Evolutionary conservation across 306 rosid genomes (phyloP), one percentile per base, ranked within the genome.

Genomic region (Cicer pinnatifidum): DNA sequence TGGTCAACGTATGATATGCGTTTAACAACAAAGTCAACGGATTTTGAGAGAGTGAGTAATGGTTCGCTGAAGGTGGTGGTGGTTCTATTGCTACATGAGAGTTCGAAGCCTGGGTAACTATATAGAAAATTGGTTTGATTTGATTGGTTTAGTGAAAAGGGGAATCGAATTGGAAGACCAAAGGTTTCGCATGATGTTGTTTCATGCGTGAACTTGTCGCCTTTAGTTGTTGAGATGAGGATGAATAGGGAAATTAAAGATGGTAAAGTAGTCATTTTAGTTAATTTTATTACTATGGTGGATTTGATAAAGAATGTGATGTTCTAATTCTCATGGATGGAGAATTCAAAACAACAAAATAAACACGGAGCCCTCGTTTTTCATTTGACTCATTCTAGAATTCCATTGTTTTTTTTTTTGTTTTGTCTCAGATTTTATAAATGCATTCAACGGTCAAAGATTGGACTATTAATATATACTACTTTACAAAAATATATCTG

Each of bases 101-200:
- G 76, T 3, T 80, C 62, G 59, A 80, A 80, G 11, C 84, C 77
- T n/a, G 67, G 84, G 77, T 59, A 80, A 6, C 73, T 71, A 7
- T 80, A 75, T 0, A 44, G 48, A 4, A 23, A 2, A 23, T 8
- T 39, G 57, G 20, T 75, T 60, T 68, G 52, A 1, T 7, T 41
- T 8, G 71, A 10, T 9, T 4, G 15, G 23, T 11, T 59, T 11
- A 62, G 3, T 20, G 46, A 58, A 53, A 80, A 80, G n/a, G 80
- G 84, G 12, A 74, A 80, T 7, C 39, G 11, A 6, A 80, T 80
- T 0, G 72, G 12, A 33, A 59, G 1, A 1, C 71, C 63, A 7
- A 1, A 70, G 40, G 0, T 70, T 7, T 40, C 41, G 60, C 82
- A 51, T 9, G 60, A 50, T 2, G 67, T 16, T 39, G 5, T 60